These are phyloP conservation scores for Solanum ossicruentum DNA, from an alignment of 257 asterid genomes.

Conservation along the genomic window DNA sequence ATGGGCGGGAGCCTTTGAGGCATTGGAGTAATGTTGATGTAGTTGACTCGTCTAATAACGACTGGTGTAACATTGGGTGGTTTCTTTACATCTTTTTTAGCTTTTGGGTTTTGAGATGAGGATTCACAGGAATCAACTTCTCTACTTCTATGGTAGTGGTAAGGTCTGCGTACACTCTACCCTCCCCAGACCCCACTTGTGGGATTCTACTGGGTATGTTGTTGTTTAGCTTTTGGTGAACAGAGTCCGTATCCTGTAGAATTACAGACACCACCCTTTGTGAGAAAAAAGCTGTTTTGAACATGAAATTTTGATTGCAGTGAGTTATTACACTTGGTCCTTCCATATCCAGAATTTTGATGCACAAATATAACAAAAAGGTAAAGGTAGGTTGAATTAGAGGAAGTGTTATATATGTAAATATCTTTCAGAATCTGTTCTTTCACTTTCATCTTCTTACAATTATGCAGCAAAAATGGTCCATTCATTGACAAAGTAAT, in stretches of 20 bases:
- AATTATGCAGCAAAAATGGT: neutral
- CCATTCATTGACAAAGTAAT: neutral
- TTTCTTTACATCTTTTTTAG: neutral
- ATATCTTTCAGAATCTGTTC: neutral
- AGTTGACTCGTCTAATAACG: neutral
- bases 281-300: neutral
- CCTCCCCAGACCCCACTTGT: too few species aligned
- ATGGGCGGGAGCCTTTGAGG: too few species aligned
- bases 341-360: neutral
- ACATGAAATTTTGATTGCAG: neutral
- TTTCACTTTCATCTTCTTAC: neutral
- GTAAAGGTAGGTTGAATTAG: neutral
- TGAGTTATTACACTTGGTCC: neutral
- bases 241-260: fast-evolving
- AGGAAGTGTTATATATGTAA: neutral
- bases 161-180: too few species aligned
- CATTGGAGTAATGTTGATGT: too few species aligned
- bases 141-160: too few species aligned
- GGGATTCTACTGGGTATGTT: too few species aligned
- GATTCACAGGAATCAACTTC: too few species aligned
- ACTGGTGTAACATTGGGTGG: neutral
- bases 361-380: neutral
- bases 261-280: neutral
- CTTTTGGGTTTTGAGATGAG: too few species aligned
- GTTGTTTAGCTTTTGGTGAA: neutral